Base-by-base conservation (phyloP, 2,329 filamentous ascomycete genomes). In the Pyricularia sp. region DNA sequence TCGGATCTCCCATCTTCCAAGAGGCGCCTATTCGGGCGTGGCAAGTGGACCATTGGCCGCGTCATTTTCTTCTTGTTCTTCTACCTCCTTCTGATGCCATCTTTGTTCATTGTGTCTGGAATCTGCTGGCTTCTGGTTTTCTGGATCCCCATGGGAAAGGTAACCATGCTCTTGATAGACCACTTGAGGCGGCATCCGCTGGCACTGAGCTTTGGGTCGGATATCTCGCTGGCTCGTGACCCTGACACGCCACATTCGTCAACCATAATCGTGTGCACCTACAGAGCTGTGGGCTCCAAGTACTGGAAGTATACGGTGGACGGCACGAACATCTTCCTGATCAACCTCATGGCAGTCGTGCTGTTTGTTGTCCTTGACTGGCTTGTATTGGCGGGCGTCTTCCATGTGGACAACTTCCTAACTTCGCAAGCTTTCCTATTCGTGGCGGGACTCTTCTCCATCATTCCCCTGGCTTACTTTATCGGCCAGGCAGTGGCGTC, bases 291-390 rank as follows among this genome's bases (percentile, higher is more conserved):
- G 14, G 95, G 95, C 14, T 84, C 89, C 73, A 94, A 94, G 78
- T 99, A 99, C 82, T 99, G 96, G 94, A 99, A 99, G 81, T 99
- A 99, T 80, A 99, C 95, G 4, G 85, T 99, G 70, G 95, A 99
- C 76, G 96, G 95, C 69, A 99, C 95, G 71, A 99, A 99, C 80
- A 97, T 99, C 76, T 98, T 99, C 81, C 88, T 99, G 73, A 97
- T 99, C 83, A 99, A 99, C 78, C 86, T 99, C 69, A 92, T 98
- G 81, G 91, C 88, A 14, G 87, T 99, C 23, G 95, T 99, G n/a
- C 82, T 92, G 28, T 97, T 99, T 76, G 92, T 94, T 75, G 96
- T 99, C 71, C 88, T 97, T 72, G 95, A 99, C 82, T 98, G 94
- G 84, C 89, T 89, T 70, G 84, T 99, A 28, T 83, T 99, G 30